A percentile compares a stretch with the other conserved stretches of the same genome.
Conservation (phyloP, 805 yeast species). For the Metschnikowia sp. region DNA sequence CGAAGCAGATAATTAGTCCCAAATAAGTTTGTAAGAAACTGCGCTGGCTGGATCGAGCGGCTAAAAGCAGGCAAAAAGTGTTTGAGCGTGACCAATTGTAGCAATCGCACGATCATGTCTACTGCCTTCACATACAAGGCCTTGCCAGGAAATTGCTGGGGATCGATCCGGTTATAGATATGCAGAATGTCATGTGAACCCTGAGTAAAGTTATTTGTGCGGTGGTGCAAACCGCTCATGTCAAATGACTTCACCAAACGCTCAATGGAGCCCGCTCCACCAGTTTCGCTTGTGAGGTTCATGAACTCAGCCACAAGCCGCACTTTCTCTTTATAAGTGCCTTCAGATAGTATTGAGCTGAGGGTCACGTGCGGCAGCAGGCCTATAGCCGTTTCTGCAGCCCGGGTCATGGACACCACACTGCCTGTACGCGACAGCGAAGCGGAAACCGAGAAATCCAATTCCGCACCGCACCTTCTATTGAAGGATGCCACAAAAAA, state of each 20-base stretch:
- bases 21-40: conserved; percentile 1
- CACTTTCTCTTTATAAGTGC: conserved; percentile 18
- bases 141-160: conserved; percentile 14
- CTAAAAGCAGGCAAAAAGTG: conserved; percentile 1
- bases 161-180: conserved; percentile 10
- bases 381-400: neutral
- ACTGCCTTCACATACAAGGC: conserved; percentile 12
- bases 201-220: neutral
- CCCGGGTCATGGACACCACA: conserved; percentile 12
- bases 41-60: neutral
- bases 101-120: conserved; percentile 12
- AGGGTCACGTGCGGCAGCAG: conserved; percentile 2
- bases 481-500: conserved; percentile 11
- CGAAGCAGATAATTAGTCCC: conserved; percentile 9
- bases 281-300: conserved; percentile 1
- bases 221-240: conserved; percentile 7
- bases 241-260: conserved; percentile 9
- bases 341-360: conserved; percentile 14
- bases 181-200: conserved; percentile 9
- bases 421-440: conserved; percentile 16
- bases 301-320: conserved; percentile 15
- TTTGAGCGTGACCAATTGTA: conserved; percentile 13
- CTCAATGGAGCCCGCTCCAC: conserved; percentile 9
- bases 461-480: conserved; percentile 13
- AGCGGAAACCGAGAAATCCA: conserved; percentile 16